phyloP scores from a whole-genome alignment of 371 early-diverging fungal species.

The Mortierella sp. region DNA sequence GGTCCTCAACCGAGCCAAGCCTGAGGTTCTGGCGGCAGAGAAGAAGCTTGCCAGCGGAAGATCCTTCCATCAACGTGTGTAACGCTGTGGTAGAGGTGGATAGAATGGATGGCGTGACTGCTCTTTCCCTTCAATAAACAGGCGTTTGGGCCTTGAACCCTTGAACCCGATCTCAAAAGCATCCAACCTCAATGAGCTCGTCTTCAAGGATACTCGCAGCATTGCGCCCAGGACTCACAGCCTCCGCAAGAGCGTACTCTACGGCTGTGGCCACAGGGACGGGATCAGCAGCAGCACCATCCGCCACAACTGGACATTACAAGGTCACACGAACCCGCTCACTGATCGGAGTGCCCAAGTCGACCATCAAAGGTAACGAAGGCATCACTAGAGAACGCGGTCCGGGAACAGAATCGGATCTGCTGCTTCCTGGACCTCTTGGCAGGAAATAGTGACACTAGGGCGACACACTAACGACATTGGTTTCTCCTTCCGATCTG shows the following conservation, averaged over 20 bases:
- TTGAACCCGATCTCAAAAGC: neutral
- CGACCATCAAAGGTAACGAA: slow-evolving; percentile 55
- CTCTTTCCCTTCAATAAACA: too few relatives aligned
- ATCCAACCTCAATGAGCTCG: slow-evolving; percentile 21
- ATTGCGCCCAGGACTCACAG: slow-evolving; percentile 25
- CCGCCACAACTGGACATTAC: slow-evolving; percentile 57
- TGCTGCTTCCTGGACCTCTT: too few relatives aligned
- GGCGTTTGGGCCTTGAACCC: too few relatives aligned
- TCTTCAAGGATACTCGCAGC: slow-evolving; percentile 38
- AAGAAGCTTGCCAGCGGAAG: slow-evolving; percentile 73
- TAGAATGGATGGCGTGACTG: too few relatives aligned
- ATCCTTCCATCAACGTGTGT: slow-evolving; percentile 39
- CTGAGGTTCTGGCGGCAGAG: slow-evolving; percentile 82
- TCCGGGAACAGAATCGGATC: too few relatives aligned
- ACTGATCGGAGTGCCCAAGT: slow-evolving; percentile 67
- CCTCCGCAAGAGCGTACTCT: slow-evolving; percentile 25
- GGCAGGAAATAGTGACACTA: too few relatives aligned
- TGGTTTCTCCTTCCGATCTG: neutral
- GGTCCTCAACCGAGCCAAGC: slow-evolving; percentile 97
- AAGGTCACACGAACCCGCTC: slow-evolving; percentile 71
- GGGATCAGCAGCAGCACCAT: slow-evolving; percentile 9
- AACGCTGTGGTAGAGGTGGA: neutral
- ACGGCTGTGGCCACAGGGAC: slow-evolving; percentile 16
- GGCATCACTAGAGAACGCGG: too few relatives aligned
- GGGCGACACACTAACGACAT: neutral